These are phyloP conservation scores for Drechslerella coelobrocha DNA, from an alignment of 2,329 filamentous ascomycete genomes.

Conservation along the genomic window DNA sequence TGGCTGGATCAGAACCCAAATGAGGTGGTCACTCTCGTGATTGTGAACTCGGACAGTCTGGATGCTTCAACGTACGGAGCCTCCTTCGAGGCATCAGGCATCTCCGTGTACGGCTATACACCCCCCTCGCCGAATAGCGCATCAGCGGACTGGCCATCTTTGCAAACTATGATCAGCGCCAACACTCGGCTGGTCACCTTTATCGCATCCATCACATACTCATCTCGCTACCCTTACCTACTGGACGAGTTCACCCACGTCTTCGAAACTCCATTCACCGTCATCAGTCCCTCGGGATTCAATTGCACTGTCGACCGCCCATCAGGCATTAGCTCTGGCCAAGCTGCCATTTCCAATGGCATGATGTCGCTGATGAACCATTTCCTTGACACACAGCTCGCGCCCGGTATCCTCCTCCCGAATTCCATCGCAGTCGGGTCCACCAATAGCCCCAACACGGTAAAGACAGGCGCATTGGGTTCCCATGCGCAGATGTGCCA, in stretches of 20 bases:
- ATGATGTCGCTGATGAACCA: conserved; percentile 80
- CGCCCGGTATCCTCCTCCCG: conserved; percentile 57
- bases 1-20: conserved; percentile 75
- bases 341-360: conserved; percentile 64
- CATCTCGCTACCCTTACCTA: conserved; percentile 64
- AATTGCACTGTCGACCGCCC: conserved; percentile 76
- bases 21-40: conserved; percentile 76
- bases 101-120: conserved; percentile 69
- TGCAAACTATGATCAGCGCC: conserved; percentile 71
- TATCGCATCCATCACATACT: conserved; percentile 65
- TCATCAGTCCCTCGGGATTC: conserved; percentile 69
- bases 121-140: conserved; percentile 61
- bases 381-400: conserved; percentile 70
- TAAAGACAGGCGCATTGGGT: conserved; percentile 58
- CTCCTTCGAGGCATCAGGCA: conserved; percentile 66
- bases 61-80: conserved; percentile 65
- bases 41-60: conserved; percentile 73
- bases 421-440: conserved; percentile 9
- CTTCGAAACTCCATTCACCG: conserved; percentile 76
- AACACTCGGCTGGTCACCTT: conserved; percentile 73
- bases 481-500: conserved; percentile 63
- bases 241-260: conserved; percentile 70
- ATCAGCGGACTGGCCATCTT: conserved; percentile 70
- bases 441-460: conserved; percentile 22
- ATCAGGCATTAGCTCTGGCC: conserved; percentile 59